Evolutionary conservation across 1,139 yeast species (phyloP).

Genomic region (Saccharomycopsis hybrid): DNA sequence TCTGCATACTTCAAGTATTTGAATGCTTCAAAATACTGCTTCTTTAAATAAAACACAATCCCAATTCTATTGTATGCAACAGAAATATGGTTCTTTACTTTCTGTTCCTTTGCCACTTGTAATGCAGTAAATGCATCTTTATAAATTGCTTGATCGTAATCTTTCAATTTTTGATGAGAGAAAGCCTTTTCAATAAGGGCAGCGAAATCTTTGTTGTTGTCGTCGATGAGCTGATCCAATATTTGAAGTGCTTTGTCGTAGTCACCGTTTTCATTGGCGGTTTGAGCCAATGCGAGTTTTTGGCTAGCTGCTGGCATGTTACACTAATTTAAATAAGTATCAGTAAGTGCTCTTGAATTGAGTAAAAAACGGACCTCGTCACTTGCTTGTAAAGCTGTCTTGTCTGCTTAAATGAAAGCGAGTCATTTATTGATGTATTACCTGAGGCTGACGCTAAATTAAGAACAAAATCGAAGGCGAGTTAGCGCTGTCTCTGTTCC

Average conservation of each 20-base stretch:
- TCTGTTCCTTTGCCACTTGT: slow-evolving; percentile 44
- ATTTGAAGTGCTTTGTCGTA: slow-evolving; percentile 33
- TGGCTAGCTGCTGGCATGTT: too few relatives aligned
- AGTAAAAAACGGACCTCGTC: too few relatives aligned
- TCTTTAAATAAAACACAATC: slow-evolving; percentile 41
- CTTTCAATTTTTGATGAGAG: slow-evolving; percentile 47
- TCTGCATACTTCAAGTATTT: slow-evolving; percentile 45
- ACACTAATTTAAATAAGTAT: too few relatives aligned
- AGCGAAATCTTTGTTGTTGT: slow-evolving; percentile 41
- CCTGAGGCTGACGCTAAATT: too few relatives aligned
- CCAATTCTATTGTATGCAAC: slow-evolving; percentile 57
- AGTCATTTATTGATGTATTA: too few relatives aligned
- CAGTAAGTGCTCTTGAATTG: too few relatives aligned
- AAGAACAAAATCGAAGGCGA: too few relatives aligned
- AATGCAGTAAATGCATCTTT: slow-evolving; percentile 51
- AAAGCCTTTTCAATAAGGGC: slow-evolving; percentile 52
- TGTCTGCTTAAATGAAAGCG: too few relatives aligned
- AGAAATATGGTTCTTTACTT: slow-evolving; percentile 48
- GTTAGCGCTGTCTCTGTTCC: too few relatives aligned
- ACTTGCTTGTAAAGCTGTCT: too few relatives aligned
- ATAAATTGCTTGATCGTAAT: slow-evolving; percentile 41
- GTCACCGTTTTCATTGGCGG: slow-evolving; percentile 32
- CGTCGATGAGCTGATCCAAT: slow-evolving; percentile 30
- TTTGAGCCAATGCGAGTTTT: slow-evolving; percentile 26
- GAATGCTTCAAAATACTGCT: slow-evolving; percentile 42